Evolutionary conservation across 345 rosid genomes (phyloP), one percentile per base, ranked within the genome.

Genomic region (Rhizophora apiculata): DNA sequence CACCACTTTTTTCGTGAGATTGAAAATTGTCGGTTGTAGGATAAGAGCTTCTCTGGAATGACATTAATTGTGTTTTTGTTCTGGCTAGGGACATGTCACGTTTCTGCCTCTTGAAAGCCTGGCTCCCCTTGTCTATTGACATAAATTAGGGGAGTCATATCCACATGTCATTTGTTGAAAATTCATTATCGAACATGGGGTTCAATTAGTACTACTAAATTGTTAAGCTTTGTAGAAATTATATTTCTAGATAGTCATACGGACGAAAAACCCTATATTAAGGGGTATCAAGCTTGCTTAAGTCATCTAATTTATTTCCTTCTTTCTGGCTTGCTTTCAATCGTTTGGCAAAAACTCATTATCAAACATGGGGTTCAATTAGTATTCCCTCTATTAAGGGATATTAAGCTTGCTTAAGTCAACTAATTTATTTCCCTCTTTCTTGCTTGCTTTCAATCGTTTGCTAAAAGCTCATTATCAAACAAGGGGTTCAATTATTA

Each of bases 401-500:
- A 24, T 27, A 15, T 53, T 36, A 64, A 39, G 21, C 46, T 60
- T 30, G 62, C 64, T 53, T 11, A 19, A 56, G 57, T 56, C 69
- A 43, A 13, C 49, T 43, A 65, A 66, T 78, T 78, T 36, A 72
- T 65, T 65, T 54, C 9, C 8, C 10, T 34, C 10, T 34, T 34
- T 34, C 37, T 34, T 34, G 8, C 8, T 34, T 34, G 37, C 9
- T 34, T 1, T 34, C 37, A 34, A 7, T 62, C 26, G 18, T 67
- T 60, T 15, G 27, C 26, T 15, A 43, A 43, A 43, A 43, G 0
- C 18, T 11, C 49, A 13, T 43, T 43, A 43, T 43, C 16, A 43
- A 43, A 3, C 49, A 43, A 13, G 49, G 49, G 49, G 49, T 43
- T 43, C 49, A 43, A 43, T 43, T 13, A 43, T 24, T 24, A 24